phyloP scores from a whole-genome alignment of 2,329 filamentous ascomycete species.

The Lachnellula occidentalis region DNA sequence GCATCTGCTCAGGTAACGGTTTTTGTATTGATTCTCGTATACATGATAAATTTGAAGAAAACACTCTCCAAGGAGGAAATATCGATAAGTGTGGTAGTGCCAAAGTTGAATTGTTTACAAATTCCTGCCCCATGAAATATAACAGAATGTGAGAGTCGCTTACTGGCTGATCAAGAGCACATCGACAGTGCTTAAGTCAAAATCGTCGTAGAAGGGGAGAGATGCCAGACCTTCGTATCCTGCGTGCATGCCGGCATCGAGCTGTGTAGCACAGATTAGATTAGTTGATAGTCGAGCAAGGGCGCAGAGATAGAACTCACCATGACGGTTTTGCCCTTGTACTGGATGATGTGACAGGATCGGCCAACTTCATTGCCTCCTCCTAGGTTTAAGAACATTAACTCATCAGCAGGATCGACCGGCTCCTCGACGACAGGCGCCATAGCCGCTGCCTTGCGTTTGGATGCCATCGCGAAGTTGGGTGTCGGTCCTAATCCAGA shows the following conservation, averaged over 20 bases:
- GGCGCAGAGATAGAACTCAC: conserved; percentile 43
- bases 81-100: neutral
- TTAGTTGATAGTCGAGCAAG: conserved; percentile 2
- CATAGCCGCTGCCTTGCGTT: conserved; percentile 80
- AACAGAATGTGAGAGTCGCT: conserved; percentile 42
- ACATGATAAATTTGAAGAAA: conserved; percentile 20
- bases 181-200: conserved; percentile 94
- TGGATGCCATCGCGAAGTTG: conserved; percentile 71
- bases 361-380: conserved; percentile 96
- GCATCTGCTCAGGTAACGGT: conserved; percentile 30
- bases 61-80: neutral
- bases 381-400: conserved; percentile 88
- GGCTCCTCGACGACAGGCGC: conserved; percentile 69
- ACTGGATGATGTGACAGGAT: conserved; percentile 96
- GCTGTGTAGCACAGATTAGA: conserved; percentile 43
- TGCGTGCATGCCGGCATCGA: conserved; percentile 95
- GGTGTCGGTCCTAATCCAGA: neutral
- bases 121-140: neutral
- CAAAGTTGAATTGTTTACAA: neutral
- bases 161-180: conserved; percentile 99
- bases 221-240: conserved; percentile 91
- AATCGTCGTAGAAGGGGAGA: conserved; percentile 96
- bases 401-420: conserved; percentile 86
- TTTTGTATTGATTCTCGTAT: conserved; percentile 43
- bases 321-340: conserved; percentile 99